Evolutionary conservation across 2,329 filamentous ascomycete genomes (phyloP).

Genomic region (Phaeomoniella chlamydospora): DNA sequence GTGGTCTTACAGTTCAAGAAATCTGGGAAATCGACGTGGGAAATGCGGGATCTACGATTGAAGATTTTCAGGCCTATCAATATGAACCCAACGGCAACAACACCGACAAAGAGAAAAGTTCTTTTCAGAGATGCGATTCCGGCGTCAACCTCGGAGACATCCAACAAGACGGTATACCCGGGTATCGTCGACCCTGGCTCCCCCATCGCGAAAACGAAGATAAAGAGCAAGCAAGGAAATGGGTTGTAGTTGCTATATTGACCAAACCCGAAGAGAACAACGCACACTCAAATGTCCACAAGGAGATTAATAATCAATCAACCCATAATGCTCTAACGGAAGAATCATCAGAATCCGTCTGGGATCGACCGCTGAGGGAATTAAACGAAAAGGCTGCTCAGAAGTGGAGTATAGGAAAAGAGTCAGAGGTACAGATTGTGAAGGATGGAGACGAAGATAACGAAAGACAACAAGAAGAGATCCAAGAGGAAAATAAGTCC

Average conservation of each 20-base stretch:
- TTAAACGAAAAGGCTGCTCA: not conserved
- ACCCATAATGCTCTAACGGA: not conserved
- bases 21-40: conserved; percentile 11
- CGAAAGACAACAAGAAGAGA: not conserved
- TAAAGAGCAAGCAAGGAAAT: not conserved
- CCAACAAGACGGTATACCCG: not conserved
- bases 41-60: conserved; percentile 27
- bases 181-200: not conserved
- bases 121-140: too few species aligned
- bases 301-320: too few species aligned
- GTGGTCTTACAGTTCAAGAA: conserved; percentile 11
- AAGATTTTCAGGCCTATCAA: not conserved
- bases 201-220: not conserved
- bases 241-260: not conserved
- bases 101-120: too few species aligned
- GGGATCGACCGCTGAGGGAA: not conserved
- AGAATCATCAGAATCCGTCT: not conserved
- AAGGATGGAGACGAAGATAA: not conserved
- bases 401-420: not conserved
- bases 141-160: not conserved
- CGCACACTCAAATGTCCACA: not conserved
- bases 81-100: not conserved
- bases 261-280: not conserved
- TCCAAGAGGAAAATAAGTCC: not conserved
- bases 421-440: too few species aligned